Evolutionary conservation across 2,329 filamentous ascomycete genomes (phyloP).

Genomic region (Penicillium psychrosexuale): DNA sequence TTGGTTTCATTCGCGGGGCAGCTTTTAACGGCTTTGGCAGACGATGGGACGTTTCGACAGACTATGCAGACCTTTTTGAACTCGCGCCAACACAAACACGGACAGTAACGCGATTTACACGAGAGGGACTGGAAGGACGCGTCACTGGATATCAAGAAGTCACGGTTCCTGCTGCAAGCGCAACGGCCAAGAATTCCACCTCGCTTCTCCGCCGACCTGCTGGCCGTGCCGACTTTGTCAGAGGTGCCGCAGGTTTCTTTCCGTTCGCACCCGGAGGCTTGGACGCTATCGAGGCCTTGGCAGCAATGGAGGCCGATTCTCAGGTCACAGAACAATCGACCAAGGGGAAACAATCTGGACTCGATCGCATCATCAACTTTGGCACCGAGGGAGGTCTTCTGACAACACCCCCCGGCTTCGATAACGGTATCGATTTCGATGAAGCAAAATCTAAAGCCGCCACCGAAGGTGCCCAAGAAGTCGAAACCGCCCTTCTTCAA

Average conservation of each 20-base stretch:
- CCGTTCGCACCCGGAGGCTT: constrained; percentile 90
- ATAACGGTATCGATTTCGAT: constrained; percentile 70
- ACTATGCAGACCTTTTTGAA: constrained; percentile 80
- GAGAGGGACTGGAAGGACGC: constrained; percentile 85
- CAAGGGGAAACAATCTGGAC: constrained; percentile 45
- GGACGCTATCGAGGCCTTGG: constrained; percentile 79
- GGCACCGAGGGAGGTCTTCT: constrained; percentile 73
- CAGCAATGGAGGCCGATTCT: constrained; percentile 75
- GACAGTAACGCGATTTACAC: constrained; percentile 87
- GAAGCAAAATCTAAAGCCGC: constrained; percentile 55
- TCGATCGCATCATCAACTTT: constrained; percentile 86
- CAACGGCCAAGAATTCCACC: constrained; percentile 92
- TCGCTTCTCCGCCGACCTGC: constrained; percentile 84
- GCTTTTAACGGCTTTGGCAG: constrained; percentile 31
- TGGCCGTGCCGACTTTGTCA: constrained; percentile 81
- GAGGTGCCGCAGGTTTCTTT: constrained; percentile 89
- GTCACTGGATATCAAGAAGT: constrained; percentile 94
- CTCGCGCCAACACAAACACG: constrained; percentile 88
- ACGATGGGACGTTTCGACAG: constrained; percentile 76
- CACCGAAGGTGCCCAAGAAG: constrained; percentile 63
- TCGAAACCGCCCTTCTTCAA: constrained; percentile 60
- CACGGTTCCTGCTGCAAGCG: constrained; percentile 82
- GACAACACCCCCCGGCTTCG: constrained; percentile 76
- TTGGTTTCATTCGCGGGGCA: not conserved
- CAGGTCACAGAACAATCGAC: constrained; percentile 49